Evolutionary conservation across 257 asterid genomes (phyloP), one percentile per base, ranked within the genome.

Genomic region (Penstemon eatonii): DNA sequence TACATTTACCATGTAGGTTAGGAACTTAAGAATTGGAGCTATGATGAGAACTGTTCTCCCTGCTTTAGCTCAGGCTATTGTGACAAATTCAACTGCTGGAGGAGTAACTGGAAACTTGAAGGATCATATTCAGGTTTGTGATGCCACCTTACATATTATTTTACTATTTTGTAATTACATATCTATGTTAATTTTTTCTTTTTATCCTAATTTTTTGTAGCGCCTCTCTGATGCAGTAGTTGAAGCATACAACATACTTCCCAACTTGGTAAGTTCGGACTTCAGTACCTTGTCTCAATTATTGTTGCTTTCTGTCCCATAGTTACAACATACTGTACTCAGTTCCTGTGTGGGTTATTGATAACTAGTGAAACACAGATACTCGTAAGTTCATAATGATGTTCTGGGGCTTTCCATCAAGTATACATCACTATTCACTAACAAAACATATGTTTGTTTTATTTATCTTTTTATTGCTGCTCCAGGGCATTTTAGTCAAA

Each of bases 11-110:
- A 46, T 59, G 25, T 71, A 91, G 97, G 95, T 89, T 64, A 83
- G 96, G 77, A 91, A 91, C 84, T 80, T 89, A 71, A 87, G 98
- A 69, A 89, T 91, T 84, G 98, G 98, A 79, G 98, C 95, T 69
- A 89, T 87, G 96, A 81, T 85, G 89, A 87, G 87, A 80, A 89
- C 96, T 62, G 73, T 91, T 71, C 92, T 91, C 72, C 95, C 96
- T 47, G 98, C 96, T 70, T 79, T 91, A 80, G 98, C 95, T 71
- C 96, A 91, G 74, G 98, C 96, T 69, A 65, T 89, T 70, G 93
- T 78, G 67, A 81, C 85, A 81, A 84, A 79, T 76, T 83, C 83
- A 33, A 52, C 68, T 72, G 67, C 71, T 56, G 81, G 72, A 71
- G 82, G 77, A 81, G 68, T 70, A 56, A 58, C 75, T 79, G 87